Evolutionary conservation across 306 rosid species (phyloP), one percentile per base, ranked within the genome.

Genomic region (Vachellia pachyceras): DNA sequence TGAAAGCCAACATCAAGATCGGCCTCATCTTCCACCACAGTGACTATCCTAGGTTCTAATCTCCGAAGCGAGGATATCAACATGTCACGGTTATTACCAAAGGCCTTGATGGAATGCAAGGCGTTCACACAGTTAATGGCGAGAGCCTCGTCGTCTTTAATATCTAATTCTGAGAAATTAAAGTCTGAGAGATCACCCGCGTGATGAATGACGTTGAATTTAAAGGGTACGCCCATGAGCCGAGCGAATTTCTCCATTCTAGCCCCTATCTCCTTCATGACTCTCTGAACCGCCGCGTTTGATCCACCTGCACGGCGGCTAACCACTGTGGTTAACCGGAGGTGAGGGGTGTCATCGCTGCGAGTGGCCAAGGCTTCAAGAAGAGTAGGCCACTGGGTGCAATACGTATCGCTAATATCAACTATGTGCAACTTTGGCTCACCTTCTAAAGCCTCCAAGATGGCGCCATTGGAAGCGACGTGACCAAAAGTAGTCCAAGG

Each of bases 401-500:
- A 95, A 85, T 86, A 91, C 10, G 99, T 91, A 76, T 93, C 90
- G 84, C 97, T 95, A 12, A 95, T 69, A 69, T 95, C 99, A 22
- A 95, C 33, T 33, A 93, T 95, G 63, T 95, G 99, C 8, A 95
- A 74, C 82, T 86, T 95, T 0, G 90, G 42, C 78, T 95, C 98
- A 0, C 98, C 98, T 40, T 93, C 98, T 1, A 95, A 82, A 20
- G 98, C 97, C 70, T 95, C 99, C 75, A 95, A 70, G 29, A 95
- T 90, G 12, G 92, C 94, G 3, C 98, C 99, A 79, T 95, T 95
- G 77, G 86, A 91, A 6, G 99, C 97, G 23, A 95, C 99, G 80
- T 95, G 97, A 2, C 99, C 99, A 39, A 95, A 95, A 2, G 97
- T 95, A 2, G 94, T 89, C 99, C 99, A 95, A 0, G 99, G 99